Conservation (phyloP, 2,329 filamentous ascomycete species). For the Cercospora nicotianae region DNA sequence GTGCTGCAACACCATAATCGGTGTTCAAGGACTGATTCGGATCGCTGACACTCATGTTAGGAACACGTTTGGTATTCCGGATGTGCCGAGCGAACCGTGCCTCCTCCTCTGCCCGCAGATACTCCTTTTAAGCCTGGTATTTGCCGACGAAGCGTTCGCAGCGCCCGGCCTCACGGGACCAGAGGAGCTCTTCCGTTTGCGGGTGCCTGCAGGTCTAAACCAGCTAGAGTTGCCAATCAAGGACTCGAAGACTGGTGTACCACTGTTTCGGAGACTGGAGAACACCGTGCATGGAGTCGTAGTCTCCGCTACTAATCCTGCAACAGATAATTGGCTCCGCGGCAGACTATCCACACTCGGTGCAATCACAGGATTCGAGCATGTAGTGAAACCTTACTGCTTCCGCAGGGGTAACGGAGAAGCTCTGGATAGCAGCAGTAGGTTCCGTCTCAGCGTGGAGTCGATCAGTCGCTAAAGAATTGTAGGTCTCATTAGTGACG, state of each 20-base stretch:
- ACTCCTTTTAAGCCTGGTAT: constrained; percentile 20
- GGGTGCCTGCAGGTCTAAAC: neutral
- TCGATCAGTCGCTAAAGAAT: neutral
- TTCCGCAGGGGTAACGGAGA: constrained; percentile 15
- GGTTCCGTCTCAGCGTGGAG: neutral
- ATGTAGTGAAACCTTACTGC: neutral
- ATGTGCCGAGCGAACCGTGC: constrained; percentile 20
- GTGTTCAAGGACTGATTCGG: neutral
- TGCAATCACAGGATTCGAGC: neutral
- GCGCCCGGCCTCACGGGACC: neutral
- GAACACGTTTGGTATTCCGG: constrained; percentile 23
- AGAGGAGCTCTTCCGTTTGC: neutral
- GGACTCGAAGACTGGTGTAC: neutral
- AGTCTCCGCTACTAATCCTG: neutral
- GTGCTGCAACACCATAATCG: neutral
- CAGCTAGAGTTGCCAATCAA: constrained; percentile 16
- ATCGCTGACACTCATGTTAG: constrained; percentile 5
- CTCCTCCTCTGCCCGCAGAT: constrained; percentile 24
- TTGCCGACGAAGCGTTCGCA: constrained; percentile 22
- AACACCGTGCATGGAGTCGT: neutral
- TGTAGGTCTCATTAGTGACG: constrained; percentile 2
- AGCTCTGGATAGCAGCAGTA: constrained; percentile 25
- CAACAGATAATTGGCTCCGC: neutral
- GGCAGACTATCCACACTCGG: neutral
- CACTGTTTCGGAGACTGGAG: neutral